Percentiles rank a stretch among this genome's conserved stretches.
Conservation (phyloP, 768 basidiomycete genomes). For the Suillus sp. region DNA sequence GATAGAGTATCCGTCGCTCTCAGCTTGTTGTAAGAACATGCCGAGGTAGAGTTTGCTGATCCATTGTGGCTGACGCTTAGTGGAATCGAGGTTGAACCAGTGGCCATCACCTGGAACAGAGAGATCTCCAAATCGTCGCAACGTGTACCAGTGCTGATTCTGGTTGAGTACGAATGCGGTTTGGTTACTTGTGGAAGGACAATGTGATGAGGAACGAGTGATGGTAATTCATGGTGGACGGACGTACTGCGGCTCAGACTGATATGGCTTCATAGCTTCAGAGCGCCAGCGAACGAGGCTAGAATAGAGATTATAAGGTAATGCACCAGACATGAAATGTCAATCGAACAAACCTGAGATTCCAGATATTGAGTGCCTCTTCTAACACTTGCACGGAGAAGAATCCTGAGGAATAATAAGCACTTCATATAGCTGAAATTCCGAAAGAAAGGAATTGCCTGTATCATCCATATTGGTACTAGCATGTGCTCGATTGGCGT, state of each 20-base stretch:
- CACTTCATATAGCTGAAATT: neutral
- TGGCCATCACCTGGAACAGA: conserved; percentile 52
- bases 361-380: conserved; percentile 82
- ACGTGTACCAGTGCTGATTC: conserved; percentile 87
- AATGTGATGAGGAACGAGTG: conserved; percentile 15
- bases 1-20: conserved; percentile 81
- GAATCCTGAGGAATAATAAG: conserved; percentile 55
- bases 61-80: conserved; percentile 72
- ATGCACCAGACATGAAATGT: conserved; percentile 7
- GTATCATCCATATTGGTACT: conserved; percentile 93
- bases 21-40: conserved; percentile 87
- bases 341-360: conserved; percentile 58
- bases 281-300: conserved; percentile 86
- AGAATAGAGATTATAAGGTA: conserved; percentile 18
- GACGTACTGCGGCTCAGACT: conserved; percentile 73
- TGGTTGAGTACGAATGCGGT: conserved; percentile 87
- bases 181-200: conserved; percentile 55
- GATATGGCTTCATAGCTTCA: conserved; percentile 77
- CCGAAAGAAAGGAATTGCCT: conserved; percentile 41
- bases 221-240: conserved; percentile 22
- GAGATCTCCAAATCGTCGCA: conserved; percentile 74
- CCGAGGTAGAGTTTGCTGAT: conserved; percentile 80
- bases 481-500: conserved; percentile 41
- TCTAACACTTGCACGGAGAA: conserved; percentile 92
- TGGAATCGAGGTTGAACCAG: conserved; percentile 92